Evolutionary conservation across 441 rosid genomes (phyloP).

Genomic region (Erodium moschatum): DNA sequence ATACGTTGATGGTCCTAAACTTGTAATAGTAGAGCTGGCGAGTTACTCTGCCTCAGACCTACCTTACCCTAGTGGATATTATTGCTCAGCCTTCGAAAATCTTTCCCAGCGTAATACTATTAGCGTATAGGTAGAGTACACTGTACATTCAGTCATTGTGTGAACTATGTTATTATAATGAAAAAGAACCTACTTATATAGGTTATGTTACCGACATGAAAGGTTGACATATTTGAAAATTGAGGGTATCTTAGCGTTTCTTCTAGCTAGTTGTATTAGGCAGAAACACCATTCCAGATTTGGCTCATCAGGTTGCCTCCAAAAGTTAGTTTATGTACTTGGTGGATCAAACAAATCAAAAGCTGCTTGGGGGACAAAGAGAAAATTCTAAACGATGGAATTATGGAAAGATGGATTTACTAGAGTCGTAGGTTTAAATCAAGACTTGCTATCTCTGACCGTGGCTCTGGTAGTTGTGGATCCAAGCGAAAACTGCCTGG

Average conservation of each 20-base stretch:
- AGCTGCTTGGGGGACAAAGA: slow-evolving; percentile 16
- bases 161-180: slow-evolving; percentile 4
- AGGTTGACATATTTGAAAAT: slow-evolving; percentile 4
- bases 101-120: neutral
- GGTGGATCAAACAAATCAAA: slow-evolving; percentile 23
- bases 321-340: slow-evolving; percentile 26
- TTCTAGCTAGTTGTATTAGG: slow-evolving; percentile 16
- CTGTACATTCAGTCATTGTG: slow-evolving; percentile 10
- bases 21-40: too few relatives aligned
- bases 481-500: slow-evolving; percentile 65
- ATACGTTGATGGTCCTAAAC: too few relatives aligned
- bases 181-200: neutral
- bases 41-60: too few relatives aligned
- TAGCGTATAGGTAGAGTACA: neutral
- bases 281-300: slow-evolving; percentile 18
- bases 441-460: slow-evolving; percentile 36
- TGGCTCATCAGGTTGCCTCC: slow-evolving; percentile 19
- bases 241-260: slow-evolving; percentile 17
- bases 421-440: slow-evolving; percentile 67
- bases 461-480: slow-evolving; percentile 30
- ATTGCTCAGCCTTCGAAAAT: neutral
- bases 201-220: slow-evolving; percentile 12
- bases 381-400: slow-evolving; percentile 17
- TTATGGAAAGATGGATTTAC: slow-evolving; percentile 14
- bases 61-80: neutral